Conservation (phyloP, 1,284 basidiomycete genomes). For the Ustilago xerochloae region DNA sequence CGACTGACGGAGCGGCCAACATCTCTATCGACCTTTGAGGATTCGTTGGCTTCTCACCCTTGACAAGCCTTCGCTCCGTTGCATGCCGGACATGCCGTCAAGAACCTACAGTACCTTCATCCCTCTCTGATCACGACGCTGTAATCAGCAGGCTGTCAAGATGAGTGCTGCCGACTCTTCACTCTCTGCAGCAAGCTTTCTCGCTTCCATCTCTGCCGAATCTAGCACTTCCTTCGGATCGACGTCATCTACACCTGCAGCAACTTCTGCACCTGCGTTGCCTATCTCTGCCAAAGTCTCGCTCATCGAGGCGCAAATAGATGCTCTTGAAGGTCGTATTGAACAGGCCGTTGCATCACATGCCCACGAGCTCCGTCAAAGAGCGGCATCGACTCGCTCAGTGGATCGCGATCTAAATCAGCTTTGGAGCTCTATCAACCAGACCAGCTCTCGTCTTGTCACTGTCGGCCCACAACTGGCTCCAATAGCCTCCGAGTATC, state of each 20-base stretch:
- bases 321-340: conserved; percentile 28
- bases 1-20: neutral
- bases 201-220: conserved; percentile 43
- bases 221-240: conserved; percentile 28
- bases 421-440: conserved; percentile 38
- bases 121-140: too few relatives aligned
- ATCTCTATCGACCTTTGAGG: neutral
- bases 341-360: conserved; percentile 24
- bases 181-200: conserved; percentile 41
- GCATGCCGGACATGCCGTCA: too few relatives aligned
- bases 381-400: conserved; percentile 24
- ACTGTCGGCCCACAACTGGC: conserved; percentile 26
- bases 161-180: conserved; percentile 32
- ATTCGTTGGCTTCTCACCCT: neutral
- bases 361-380: conserved; percentile 26
- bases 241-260: neutral
- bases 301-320: conserved; percentile 53
- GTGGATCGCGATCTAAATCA: conserved; percentile 36
- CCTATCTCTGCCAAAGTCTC: conserved; percentile 49
- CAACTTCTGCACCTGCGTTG: conserved; percentile 26
- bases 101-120: too few relatives aligned
- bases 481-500: conserved; percentile 24
- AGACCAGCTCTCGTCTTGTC: conserved; percentile 34
- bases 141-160: neutral
- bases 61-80: too few relatives aligned